Base-by-base conservation (phyloP, 306 rosid species). In the Begonia masoniana region DNA sequence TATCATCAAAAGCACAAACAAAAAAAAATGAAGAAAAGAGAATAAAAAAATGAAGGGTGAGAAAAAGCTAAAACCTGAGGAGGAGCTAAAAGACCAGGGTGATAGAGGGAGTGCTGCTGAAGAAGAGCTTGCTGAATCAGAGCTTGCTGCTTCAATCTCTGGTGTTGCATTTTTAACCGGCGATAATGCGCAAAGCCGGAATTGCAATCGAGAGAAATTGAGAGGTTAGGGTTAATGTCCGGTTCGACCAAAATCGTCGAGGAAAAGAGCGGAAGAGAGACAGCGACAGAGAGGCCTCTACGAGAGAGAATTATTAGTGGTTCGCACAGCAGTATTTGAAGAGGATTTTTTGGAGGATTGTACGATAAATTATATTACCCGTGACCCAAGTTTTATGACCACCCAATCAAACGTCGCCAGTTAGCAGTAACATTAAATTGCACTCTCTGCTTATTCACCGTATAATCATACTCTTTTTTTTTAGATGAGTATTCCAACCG, bases 121-220 rank as follows among this genome's bases (percentile, higher is more conserved):
- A 91, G 83, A 56, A 91, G 85, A 66, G 97, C 96, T 62, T 91
- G 97, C 45, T 91, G 97, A 94, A 91, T 85, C 88, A 91, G 70
- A 77, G 96, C 96, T 75, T 91, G 97, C 14, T 89, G 97, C 86
- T 87, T 91, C 68, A 91, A 67, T 79, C 97, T 81, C 71, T 78
- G 94, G 70, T 85, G 88, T 84, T 91, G 97, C 97, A 91, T 91
- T 85, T 45, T 73, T 65, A 5, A 55, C 19, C 64, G 68, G 17
- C 60, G 59, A 68, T 69, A 65, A 51, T 58, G 64, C 72, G 62
- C 48, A 42, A 50, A 62, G 52, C 50, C 54, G 50, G 52, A 52
- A 43, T 52, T 47, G 46, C 71, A 68, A 31, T 31, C 9, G 56
- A 64, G 56, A 64, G 60, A 55, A 76, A 71, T 56, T 43, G 63